Evolutionary conservation across 345 rosid genomes (phyloP), one percentile per base, ranked within the genome.

Genomic region (Lepidium didymum): DNA sequence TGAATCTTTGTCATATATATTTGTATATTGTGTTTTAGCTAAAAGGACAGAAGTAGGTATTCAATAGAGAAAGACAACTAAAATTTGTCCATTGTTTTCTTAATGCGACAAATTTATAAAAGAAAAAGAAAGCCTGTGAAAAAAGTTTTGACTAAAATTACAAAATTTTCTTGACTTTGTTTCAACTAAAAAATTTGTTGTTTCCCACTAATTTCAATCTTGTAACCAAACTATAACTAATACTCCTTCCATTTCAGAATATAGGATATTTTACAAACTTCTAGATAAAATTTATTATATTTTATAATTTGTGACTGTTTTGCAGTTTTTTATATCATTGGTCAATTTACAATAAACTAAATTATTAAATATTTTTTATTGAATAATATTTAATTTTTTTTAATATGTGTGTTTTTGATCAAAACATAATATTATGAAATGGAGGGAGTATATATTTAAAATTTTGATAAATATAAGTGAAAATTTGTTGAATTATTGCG

Each of bases 141-240:
- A 56, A 65, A 65, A 50, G 67, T 73, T 41, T 58, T 66, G 42
- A 73, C 72, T 50, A 42, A 74, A 59, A 73, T 67, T 16, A 42
- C 56, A 73, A 15, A 42, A 55, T 52, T 67, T 73, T 66, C 50
- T 52, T 67, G 77, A 52, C 68, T 42, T 69, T 42, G 8, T 34
- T 56, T 61, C 72, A 43, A 73, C 77, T 51, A 67, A 52, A 41
- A 40, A 14, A 40, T 33, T 40, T 41, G 61, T 65, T 73, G 72
- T 65, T 25, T 35, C 55, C 67, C 77, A 66, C 61, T 66, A 65
- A 65, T 49, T 29, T 29, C 33, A 29, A 29, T 29, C 33, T 6
- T 29, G 33, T 29, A 0, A n/a, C n/a, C n/a, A n/a, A n/a, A n/a
- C n/a, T n/a, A n/a, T n/a, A n/a, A n/a, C n/a, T n/a, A n/a, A n/a